These are phyloP conservation scores for Sarcodon sp. DNA, from an alignment of 768 basidiomycete species.

Conservation along the genomic window DNA sequence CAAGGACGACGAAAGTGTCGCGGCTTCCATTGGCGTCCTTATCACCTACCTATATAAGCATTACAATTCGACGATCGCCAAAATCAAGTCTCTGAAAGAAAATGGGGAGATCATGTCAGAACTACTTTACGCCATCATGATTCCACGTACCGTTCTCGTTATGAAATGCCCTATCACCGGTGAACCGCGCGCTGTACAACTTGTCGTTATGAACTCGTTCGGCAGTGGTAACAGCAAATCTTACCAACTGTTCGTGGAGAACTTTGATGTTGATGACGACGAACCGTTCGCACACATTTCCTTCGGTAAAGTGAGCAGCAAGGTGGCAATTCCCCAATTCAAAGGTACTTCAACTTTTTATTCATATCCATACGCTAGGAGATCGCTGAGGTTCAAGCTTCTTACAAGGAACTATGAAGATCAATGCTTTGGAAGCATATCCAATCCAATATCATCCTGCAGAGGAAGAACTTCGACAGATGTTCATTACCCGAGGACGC, in stretches of 20 bases:
- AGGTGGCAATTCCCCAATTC: slow-evolving; percentile 26
- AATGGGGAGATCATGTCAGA: slow-evolving; percentile 48
- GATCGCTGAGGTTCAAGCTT: too few species aligned
- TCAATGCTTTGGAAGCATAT: slow-evolving; percentile 35
- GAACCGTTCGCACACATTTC: slow-evolving; percentile 19
- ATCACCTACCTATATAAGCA: slow-evolving; percentile 35
- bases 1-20: slow-evolving; percentile 26
- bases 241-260: slow-evolving; percentile 36
- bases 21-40: slow-evolving; percentile 36
- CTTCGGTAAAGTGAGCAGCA: slow-evolving; percentile 5
- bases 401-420: slow-evolving; percentile 22
- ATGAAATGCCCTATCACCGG: slow-evolving; percentile 40
- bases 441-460: slow-evolving; percentile 39
- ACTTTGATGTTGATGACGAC: slow-evolving; percentile 33
- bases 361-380: too few species aligned
- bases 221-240: slow-evolving; percentile 20
- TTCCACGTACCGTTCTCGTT: slow-evolving; percentile 38
- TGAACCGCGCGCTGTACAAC: slow-evolving; percentile 34
- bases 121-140: slow-evolving; percentile 39
- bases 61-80: slow-evolving; percentile 33
- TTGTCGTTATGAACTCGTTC: slow-evolving; percentile 26
- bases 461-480: slow-evolving; percentile 25
- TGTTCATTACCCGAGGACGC: slow-evolving; percentile 34
- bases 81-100: slow-evolving; percentile 31
- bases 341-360: slow-evolving; percentile 18